Conservation (phyloP, 2,329 filamentous ascomycete species). For the Diatrype stigma region DNA sequence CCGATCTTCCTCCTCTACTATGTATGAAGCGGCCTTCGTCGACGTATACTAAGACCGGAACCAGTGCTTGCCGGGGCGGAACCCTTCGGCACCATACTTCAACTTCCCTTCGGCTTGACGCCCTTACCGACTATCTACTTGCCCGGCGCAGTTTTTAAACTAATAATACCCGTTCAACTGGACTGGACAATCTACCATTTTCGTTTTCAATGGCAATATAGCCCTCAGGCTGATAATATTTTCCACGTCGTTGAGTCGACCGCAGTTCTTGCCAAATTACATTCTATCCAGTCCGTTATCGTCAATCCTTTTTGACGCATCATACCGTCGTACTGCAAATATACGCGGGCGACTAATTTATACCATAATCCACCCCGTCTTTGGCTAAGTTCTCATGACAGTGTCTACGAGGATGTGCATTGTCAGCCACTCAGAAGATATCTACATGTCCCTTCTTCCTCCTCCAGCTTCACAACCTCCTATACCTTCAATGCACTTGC, state of each 20-base stretch:
- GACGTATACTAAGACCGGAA: not conserved
- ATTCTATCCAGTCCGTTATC: not conserved
- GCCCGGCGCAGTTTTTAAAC: too few relatives aligned
- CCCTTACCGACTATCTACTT: too few relatives aligned
- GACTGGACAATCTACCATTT: too few relatives aligned
- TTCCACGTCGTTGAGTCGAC: not conserved
- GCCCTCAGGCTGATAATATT: not conserved
- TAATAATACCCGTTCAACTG: too few relatives aligned
- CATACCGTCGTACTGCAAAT: too few relatives aligned
- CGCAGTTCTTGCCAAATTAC: not conserved
- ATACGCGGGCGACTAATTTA: not conserved
- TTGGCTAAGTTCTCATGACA: not conserved
- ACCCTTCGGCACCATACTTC: not conserved
- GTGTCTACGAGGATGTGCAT: not conserved
- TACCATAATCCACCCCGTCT: not conserved
- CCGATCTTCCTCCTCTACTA: too few relatives aligned
- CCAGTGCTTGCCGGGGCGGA: not conserved
- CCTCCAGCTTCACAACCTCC: not conserved
- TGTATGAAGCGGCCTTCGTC: not conserved
- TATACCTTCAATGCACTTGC: not conserved
- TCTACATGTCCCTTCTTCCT: not conserved
- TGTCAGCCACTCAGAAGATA: not conserved
- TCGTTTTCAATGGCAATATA: too few relatives aligned
- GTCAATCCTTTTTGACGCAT: not conserved
- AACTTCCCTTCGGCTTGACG: not conserved